Conservation (phyloP, 2,329 filamentous ascomycete species). For the Bipolaris sorokiniana region DNA sequence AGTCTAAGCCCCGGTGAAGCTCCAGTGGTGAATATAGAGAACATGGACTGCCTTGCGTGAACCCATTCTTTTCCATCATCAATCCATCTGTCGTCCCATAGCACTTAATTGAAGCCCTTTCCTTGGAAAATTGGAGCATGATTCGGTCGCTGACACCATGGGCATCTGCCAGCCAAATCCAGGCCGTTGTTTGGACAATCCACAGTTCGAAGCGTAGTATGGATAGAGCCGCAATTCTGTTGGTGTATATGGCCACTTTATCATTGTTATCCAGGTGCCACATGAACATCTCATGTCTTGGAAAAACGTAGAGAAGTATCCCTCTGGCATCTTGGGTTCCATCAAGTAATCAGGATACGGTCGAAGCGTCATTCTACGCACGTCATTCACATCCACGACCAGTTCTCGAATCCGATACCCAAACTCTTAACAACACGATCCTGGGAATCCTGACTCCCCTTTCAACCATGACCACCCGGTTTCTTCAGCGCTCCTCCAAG, state of each 20-base stretch:
- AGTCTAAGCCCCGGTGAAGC: not conserved
- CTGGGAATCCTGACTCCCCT: not conserved
- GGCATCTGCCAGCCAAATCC: not conserved
- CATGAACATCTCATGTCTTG: conserved; percentile 7
- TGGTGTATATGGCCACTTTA: conserved; percentile 23
- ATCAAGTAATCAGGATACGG: no score
- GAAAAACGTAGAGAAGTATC: conserved; percentile 10
- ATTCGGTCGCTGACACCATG: not conserved
- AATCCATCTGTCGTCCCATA: not conserved
- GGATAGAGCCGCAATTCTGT: not conserved
- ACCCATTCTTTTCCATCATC: not conserved
- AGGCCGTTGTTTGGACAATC: no score
- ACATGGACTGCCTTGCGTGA: not conserved
- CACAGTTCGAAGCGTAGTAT: no score
- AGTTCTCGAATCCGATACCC: conserved; percentile 2
- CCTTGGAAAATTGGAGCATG: not conserved
- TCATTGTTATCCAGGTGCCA: conserved; percentile 13
- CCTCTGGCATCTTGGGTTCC: conserved; percentile 2
- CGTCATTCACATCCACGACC: no score
- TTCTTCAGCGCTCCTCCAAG: conserved; percentile 39
- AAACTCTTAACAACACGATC: not conserved
- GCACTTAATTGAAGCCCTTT: no score
- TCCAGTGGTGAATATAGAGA: not conserved
- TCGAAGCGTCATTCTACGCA: no score
- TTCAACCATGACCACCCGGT: conserved; percentile 27